Evolutionary conservation across 129 eudicot species (phyloP).

Genomic region (Tagetes patula): DNA sequence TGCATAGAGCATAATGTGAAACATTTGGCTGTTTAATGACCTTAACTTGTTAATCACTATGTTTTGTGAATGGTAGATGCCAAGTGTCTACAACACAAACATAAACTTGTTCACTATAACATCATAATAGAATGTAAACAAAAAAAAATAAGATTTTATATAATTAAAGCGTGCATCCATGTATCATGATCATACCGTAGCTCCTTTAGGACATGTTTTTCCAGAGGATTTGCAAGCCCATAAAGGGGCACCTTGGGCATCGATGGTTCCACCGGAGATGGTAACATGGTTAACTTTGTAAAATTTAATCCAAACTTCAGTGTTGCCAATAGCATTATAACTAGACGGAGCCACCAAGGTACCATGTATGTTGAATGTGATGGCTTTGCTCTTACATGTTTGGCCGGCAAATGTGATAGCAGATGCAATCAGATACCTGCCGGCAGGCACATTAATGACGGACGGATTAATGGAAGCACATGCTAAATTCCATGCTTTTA

Average conservation of each 20-base stretch:
- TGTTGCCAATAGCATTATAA: conserved; percentile 10
- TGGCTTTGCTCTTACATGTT: conserved; percentile 12
- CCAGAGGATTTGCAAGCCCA: conserved; percentile 12
- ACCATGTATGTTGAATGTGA: conserved; percentile 15
- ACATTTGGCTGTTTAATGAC: conserved; percentile 30
- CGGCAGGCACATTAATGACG: conserved; percentile 8
- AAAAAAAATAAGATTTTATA: too few species aligned
- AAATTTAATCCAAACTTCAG: conserved; percentile 3
- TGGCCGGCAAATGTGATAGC: conserved; percentile 9
- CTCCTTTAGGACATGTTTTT: not conserved
- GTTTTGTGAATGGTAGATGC: conserved; percentile 25
- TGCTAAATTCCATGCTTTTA: not conserved
- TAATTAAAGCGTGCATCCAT: too few species aligned
- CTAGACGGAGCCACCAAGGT: conserved; percentile 23
- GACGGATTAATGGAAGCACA: not conserved
- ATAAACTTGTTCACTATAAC: not conserved
- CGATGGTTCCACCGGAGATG: conserved; percentile 10
- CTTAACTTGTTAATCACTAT: conserved; percentile 12
- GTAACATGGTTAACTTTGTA: conserved; percentile 5
- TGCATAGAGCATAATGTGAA: conserved; percentile 16
- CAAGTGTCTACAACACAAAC: conserved; percentile 15
- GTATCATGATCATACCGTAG: not conserved
- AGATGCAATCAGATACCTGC: conserved; percentile 17
- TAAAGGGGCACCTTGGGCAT: conserved; percentile 4
- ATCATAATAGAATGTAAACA: not conserved